A percentile compares a stretch with the other conserved stretches of the same genome.
Conservation (phyloP, 1,284 basidiomycete species). For the Dichomitus squalens region DNA sequence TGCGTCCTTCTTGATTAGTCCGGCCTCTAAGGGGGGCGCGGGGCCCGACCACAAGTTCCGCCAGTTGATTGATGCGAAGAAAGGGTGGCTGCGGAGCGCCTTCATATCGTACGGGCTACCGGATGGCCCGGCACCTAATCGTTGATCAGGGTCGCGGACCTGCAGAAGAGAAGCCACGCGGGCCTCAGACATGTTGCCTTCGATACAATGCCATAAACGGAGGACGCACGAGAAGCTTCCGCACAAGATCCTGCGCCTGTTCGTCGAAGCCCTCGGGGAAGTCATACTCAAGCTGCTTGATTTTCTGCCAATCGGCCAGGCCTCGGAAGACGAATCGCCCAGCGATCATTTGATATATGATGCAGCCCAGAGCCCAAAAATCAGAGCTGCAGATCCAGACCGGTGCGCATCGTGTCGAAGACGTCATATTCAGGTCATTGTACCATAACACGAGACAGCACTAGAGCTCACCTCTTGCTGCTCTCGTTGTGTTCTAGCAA, state of each 20-base stretch:
- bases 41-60: constrained; percentile 71
- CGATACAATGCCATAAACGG: constrained; percentile 6
- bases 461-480: constrained; percentile 57
- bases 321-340: constrained; percentile 91
- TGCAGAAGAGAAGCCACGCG: constrained; percentile 31
- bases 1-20: constrained; percentile 53
- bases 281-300: constrained; percentile 73
- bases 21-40: constrained; percentile 59
- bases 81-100: constrained; percentile 74
- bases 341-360: constrained; percentile 96
- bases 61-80: constrained; percentile 77
- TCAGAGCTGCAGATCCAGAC: constrained; percentile 66
- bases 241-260: constrained; percentile 68
- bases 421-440: constrained; percentile 20
- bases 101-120: constrained; percentile 51
- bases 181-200: constrained; percentile 1
- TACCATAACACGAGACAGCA: background rate
- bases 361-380: constrained; percentile 97
- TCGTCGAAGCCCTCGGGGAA: constrained; percentile 76
- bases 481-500: constrained; percentile 79
- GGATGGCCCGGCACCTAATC: constrained; percentile 65
- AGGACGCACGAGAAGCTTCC: constrained; percentile 58
- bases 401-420: background rate
- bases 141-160: constrained; percentile 71
- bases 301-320: constrained; percentile 82